Evolutionary conservation across 2,329 filamentous ascomycete genomes (phyloP), one percentile per base, ranked within the genome.

Genomic region (Sclerotinia minor): DNA sequence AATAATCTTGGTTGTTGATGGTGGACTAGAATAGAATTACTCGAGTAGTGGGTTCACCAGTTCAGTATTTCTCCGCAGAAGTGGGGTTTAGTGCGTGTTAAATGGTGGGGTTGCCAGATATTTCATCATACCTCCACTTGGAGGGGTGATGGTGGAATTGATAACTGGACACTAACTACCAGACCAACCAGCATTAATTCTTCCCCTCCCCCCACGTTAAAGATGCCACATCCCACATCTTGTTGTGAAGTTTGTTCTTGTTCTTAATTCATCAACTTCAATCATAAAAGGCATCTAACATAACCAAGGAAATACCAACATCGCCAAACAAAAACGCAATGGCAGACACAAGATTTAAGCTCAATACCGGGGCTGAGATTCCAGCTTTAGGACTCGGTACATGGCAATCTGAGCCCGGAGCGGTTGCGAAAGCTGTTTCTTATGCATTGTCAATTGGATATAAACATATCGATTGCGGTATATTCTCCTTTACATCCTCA

Each of bases 391-490:
- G 80, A 57, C 78, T 82, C 44, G 81, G 71, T 32, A 81, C 81
- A 59, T 82, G 81, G 79, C 79, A 81, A 68, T 70, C 73, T 72
- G 77, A 78, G 45, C 76, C 80, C 70, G 81, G 81, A 69, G 79
- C 79, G 60, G 78, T 79, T 60, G 71, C 72, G 60, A 76, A 78
- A 72, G 78, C 79, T 19, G 78, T 79, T 49, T 73, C 72, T 0
- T 75, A 77, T 68, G 78, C 79, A 15, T 72, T 84, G 41, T 78
- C 82, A 55, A 73, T 78, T 54, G 84, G 84, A n/a, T 86, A 85
- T 75, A 79, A 81, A 21, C 83, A 85, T 74, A 82, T 85, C 69
- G 84, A 86, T 70, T 67, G 59, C 50, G 71, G 71, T 72, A 67
- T 29, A 52, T 64, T 29, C 29, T 45, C 26, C 32, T 47, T 9